Base-by-base conservation (phyloP, 768 basidiomycete species). In the Rhodotorula diobovata region DNA sequence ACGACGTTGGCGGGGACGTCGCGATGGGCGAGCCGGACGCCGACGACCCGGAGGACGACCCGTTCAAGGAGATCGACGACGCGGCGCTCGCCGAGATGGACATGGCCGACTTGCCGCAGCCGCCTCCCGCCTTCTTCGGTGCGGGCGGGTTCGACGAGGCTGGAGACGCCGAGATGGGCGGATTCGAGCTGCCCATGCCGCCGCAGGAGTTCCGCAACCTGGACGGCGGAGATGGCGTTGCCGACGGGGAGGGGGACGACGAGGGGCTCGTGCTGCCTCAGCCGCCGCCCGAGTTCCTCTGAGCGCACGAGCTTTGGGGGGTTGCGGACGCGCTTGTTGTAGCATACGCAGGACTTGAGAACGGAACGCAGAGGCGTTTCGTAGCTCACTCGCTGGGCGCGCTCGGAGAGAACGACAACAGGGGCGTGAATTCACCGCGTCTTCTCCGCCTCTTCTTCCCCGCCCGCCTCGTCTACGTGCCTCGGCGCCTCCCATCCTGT, bases 401-500 rank as follows among this genome's bases (percentile, higher is more conserved):
- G 39, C 39, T 39, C 45, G 15, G 23, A 50, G 23, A 21, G 53
- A 23, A 7, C 4, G 30, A 21, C 30, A 32, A n/a, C 51, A 32
- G 18, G 15, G 34, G 53, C 32, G 30, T 2, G 14, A 28, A 25
- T 51, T 25, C n/a, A 25, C 28, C 4, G 28, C n/a, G 20, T n/a
- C 28, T 6, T 21, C 25, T n/a, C 50, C 25, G 12, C 25, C 50
- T 25, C 25, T 28, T 18, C 10, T 18, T 37, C 55, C 34, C 37
- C 9, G 2, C 32, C 30, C 14, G 18, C 32, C 54, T 20, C 53
- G 25, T 14, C 23, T 28, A 10, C 62, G 5, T 25, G 1, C 18
- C 34, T 43, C 43, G 67, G 63, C 32, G 51, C 10, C 35, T 62
- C 48, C 67, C 72, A 69, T 30, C 72, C 72, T 14, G n/a, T 60